Base-by-base conservation (phyloP, 495 filamentous ascomycete genomes). In the Chlorociboria aeruginascens region DNA sequence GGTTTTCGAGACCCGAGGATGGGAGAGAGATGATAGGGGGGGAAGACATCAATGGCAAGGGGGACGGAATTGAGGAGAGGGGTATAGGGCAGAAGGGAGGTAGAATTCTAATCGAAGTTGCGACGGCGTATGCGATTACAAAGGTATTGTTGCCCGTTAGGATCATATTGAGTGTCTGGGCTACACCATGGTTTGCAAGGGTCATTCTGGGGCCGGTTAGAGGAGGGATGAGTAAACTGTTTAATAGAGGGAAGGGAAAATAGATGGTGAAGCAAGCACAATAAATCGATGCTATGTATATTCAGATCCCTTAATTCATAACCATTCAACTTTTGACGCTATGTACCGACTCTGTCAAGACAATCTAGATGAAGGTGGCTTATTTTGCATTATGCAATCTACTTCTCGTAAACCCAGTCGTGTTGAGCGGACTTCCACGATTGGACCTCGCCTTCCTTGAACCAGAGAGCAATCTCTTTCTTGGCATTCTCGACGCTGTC, bases 381-480 rank as follows among this genome's bases (percentile, higher is more conserved):
- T 25, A 4, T 25, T 4, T 4, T 25, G 4, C 20, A 4, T 1
- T 25, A 25, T 6, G 20, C 37, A n/a, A 54, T 49, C 46, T 54
- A 55, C 63, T 94, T 88, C 84, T 98, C 92, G 74, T 95, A 97
- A 75, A 96, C 72, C 92, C 92, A 98, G 72, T 78, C 74, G 69
- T 82, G 73, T 70, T 83, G 77, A 64, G 83, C 73, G 59, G 70
- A 71, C 76, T 87, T 86, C 74, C 79, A 98, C 66, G 59, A 71
- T 68, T 85, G 68, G 60, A 94, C 59, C 69, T 98, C 92, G 55
- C 77, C 79, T 57, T 81, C 68, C 66, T 78, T 73, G 85, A 98
- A 98, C 92, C 92, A 98, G 62, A 96, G 82, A 57, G 77, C 83
- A 65, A 98, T 98, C 78, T 98, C 92, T 84, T 96, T 96, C 83